Conservation (phyloP, 1,284 basidiomycete genomes). For the Waitea zeae region DNA sequence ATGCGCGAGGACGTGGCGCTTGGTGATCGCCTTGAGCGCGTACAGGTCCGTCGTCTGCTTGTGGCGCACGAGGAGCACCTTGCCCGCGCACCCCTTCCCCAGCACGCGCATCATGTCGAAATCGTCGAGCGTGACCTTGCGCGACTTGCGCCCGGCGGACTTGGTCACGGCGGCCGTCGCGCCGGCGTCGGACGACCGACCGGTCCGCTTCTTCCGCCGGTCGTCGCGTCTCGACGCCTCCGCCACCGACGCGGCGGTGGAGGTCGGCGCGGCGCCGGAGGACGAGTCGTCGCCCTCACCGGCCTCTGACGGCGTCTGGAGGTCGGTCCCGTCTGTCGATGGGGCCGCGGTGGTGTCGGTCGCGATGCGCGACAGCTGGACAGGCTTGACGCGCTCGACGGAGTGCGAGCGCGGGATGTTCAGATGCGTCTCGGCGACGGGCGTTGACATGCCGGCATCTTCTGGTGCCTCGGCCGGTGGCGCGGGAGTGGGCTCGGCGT, state of each 20-base stretch:
- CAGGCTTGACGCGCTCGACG: conserved; percentile 45
- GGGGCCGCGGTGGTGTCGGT: no score
- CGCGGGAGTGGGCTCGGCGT: background rate
- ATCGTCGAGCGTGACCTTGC: conserved; percentile 71
- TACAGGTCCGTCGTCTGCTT: conserved; percentile 56
- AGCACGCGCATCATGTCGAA: conserved; percentile 94
- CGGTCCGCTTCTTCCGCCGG: conserved; percentile 42
- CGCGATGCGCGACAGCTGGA: conserved; percentile 37
- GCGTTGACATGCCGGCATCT: conserved; percentile 16
- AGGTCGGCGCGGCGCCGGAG: conserved; percentile 39
- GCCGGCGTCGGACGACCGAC: conserved; percentile 30
- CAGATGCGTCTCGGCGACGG: conserved; percentile 16
- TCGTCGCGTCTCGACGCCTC: no score
- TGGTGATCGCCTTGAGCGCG: conserved; percentile 94
- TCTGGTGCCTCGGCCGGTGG: no score
- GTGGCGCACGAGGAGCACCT: conserved; percentile 77
- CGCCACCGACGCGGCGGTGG: no score
- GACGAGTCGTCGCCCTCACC: conserved; percentile 41
- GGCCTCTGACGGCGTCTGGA: conserved; percentile 26
- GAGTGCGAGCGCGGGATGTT: conserved; percentile 58
- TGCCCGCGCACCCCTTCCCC: conserved; percentile 92
- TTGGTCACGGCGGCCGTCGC: conserved; percentile 27
- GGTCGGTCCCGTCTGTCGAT: conserved; percentile 9
- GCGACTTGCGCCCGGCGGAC: no score
- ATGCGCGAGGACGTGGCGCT: conserved; percentile 87